Evolutionary conservation across 352 stramenopile species (phyloP), one percentile per base, ranked within the genome.

Genomic region (Saprolegnia parasitica): DNA sequence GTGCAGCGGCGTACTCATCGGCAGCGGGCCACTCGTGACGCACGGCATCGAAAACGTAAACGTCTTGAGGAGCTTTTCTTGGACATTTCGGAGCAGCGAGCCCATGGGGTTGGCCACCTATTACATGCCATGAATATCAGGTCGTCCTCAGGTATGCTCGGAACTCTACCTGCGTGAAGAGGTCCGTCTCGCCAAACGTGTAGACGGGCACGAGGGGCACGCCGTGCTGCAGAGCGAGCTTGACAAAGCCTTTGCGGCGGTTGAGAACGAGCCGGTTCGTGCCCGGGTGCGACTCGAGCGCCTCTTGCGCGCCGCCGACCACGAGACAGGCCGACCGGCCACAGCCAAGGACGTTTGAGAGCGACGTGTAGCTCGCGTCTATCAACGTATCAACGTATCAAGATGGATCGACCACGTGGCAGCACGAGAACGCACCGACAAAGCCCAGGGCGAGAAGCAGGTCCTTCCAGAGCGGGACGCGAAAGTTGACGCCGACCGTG

Each of bases 191-290:
- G 46, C 84, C 84, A 75, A 93, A 86, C 11, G 63, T 65, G 46
- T 91, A 93, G 39, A 85, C 86, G 1, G 84, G 82, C 3, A 93
- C 80, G 16, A 93, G 39, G 1, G 78, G 68, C 26, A 75, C 80
- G 20, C 84, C 84, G 0, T 75, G 88, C 20, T 71, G 73, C 10
- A 93, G 71, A 11, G 83, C 83, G 13, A 93, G 71, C 24, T 81
- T 81, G 26, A 88, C 74, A 64, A 93, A 77, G 24, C 84, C 84
- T 63, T 83, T 88, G 56, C 83, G 79, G 63, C 79, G 77, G 72
- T 88, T 82, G 21, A 92, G 74, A 23, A 87, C 83, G 64, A 88
- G 80, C 47, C 83, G 65, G 71, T 81, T 77, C 8, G 72, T 75
- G 20, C 72, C 70, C 0, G 78, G 78, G 56, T 81, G 77, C 3